phyloP scores from a whole-genome alignment of 2,329 filamentous ascomycete species.

The Xylariaceae sp. region DNA sequence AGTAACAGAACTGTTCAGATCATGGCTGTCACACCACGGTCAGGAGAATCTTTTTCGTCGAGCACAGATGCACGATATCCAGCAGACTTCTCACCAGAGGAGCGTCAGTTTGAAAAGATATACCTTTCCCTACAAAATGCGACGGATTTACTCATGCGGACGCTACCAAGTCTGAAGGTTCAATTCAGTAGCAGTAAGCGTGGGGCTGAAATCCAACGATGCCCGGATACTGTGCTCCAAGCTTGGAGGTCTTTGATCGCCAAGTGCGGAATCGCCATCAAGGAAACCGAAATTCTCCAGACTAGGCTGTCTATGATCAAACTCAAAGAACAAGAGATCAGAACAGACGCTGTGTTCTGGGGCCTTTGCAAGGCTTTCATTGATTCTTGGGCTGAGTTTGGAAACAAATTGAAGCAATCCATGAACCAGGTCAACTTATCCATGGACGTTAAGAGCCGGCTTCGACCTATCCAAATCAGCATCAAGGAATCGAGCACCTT shows the following conservation, averaged over 20 bases:
- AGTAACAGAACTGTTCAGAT: slow-evolving; percentile 48
- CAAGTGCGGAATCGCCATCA: slow-evolving; percentile 65
- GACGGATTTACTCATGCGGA: slow-evolving; percentile 67
- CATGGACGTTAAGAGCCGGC: slow-evolving; percentile 65
- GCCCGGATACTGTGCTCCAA: slow-evolving; percentile 56
- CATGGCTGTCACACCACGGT: slow-evolving; percentile 68
- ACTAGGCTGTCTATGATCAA: slow-evolving; percentile 73
- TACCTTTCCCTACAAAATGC: slow-evolving; percentile 72
- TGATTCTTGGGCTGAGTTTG: slow-evolving; percentile 65
- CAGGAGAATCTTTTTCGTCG: slow-evolving; percentile 71
- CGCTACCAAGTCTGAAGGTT: slow-evolving; percentile 64
- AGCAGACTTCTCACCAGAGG: slow-evolving; percentile 68
- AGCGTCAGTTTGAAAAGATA: slow-evolving; percentile 76
- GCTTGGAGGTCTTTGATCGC: slow-evolving; percentile 68
- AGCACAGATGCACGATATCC: slow-evolving; percentile 49
- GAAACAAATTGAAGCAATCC: slow-evolving; percentile 53
- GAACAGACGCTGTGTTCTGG: slow-evolving; percentile 61
- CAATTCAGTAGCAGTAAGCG: slow-evolving; percentile 64
- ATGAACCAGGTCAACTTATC: slow-evolving; percentile 51
- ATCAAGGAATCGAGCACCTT: slow-evolving; percentile 75
- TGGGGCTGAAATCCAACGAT: slow-evolving; percentile 56
- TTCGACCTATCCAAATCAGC: slow-evolving; percentile 76
- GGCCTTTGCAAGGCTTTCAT: slow-evolving; percentile 71
- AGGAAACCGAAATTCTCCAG: slow-evolving; percentile 70
- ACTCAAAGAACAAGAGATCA: slow-evolving; percentile 74